Percentiles rank a stretch among this genome's conserved stretches.
These are phyloP conservation scores for Antrodiella citrinella DNA, from an alignment of 768 basidiomycete genomes.

Conservation along the genomic window DNA sequence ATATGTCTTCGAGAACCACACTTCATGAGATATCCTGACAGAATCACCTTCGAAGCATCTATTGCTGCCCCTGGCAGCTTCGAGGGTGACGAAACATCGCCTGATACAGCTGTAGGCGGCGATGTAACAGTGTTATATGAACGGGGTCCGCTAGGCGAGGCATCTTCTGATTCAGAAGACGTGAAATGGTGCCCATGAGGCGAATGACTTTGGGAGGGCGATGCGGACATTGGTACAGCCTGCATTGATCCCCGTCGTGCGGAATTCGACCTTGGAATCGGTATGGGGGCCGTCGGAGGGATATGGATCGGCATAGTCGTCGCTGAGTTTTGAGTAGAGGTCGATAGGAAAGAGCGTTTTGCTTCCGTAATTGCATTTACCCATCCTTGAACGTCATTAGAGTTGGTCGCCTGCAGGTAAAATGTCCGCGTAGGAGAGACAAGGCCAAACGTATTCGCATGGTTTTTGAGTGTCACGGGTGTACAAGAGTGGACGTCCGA, in stretches of 20 bases:
- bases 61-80: constrained; percentile 29
- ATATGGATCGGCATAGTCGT: constrained; percentile 8
- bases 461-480: constrained; percentile 80
- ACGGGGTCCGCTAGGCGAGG: constrained; percentile 37
- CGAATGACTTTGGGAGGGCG: constrained; percentile 38
- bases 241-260: background rate
- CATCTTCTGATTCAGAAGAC: constrained; percentile 77
- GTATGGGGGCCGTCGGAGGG: constrained; percentile 46
- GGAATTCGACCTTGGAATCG: constrained; percentile 19
- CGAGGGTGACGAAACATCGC: constrained; percentile 32
- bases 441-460: constrained; percentile 83
- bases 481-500: constrained; percentile 87
- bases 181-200: constrained; percentile 45
- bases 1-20: constrained; percentile 87
- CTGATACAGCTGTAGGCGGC: constrained; percentile 21
- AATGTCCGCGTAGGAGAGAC: constrained; percentile 87
- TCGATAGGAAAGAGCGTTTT: constrained; percentile 53
- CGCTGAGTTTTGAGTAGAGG: constrained; percentile 48
- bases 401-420: constrained; percentile 75
- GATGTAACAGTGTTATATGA: constrained; percentile 27
- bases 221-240: constrained; percentile 22
- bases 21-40: constrained; percentile 93
- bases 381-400: constrained; percentile 76
- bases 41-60: constrained; percentile 71
- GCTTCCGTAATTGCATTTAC: constrained; percentile 75